A percentile compares a stretch with the other conserved stretches of the same genome.
Evolutionary conservation across 73 alveolate genomes (phyloP).

Genomic region (Tetrahymena borealis): DNA sequence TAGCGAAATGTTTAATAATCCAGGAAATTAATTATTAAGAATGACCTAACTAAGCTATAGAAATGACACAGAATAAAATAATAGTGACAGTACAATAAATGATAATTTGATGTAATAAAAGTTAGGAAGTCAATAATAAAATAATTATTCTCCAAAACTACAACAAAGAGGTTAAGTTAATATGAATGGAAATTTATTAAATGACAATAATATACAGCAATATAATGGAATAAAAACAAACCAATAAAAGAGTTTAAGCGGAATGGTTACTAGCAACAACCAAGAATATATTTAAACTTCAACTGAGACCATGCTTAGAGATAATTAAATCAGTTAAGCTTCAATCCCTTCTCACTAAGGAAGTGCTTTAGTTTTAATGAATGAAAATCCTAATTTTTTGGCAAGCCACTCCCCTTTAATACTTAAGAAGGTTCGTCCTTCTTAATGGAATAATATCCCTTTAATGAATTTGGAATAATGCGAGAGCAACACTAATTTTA

Average conservation of each 20-base stretch:
- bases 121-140: no score
- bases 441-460: background rate
- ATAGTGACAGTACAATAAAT: no score
- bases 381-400: background rate
- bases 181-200: no score
- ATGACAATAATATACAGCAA: no score
- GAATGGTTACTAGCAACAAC: background rate
- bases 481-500: background rate
- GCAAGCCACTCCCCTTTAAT: background rate
- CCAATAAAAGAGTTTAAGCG: background rate
- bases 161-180: no score
- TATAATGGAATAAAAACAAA: no score
- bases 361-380: background rate
- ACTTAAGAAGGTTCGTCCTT: background rate
- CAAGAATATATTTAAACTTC: background rate
- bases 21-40: background rate
- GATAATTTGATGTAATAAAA: no score
- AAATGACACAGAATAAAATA: background rate
- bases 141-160: no score
- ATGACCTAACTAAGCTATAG: background rate
- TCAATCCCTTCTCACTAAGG: background rate
- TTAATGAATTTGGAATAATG: background rate
- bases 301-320: background rate
- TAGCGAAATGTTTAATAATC: background rate
- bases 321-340: background rate